phyloP scores from a whole-genome alignment of 2,329 filamentous ascomycete genomes.

The Penicillium sp. region DNA sequence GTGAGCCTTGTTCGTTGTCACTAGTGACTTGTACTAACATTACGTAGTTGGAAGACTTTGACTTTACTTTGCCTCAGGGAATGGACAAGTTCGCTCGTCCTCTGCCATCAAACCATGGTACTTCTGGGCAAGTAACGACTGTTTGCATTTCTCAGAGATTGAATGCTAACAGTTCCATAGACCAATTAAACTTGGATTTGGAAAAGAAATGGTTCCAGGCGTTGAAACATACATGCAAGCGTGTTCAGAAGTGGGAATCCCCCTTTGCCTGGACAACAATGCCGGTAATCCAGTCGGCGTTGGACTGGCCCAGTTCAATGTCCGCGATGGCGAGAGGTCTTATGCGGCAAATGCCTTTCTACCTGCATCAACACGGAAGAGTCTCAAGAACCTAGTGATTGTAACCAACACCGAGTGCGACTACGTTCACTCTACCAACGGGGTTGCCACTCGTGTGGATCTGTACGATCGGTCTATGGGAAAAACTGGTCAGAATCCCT shows the following conservation, averaged over 20 bases:
- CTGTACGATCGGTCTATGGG: not conserved
- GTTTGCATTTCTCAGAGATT: not conserved
- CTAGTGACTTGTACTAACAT: not conserved
- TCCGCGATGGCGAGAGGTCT: conserved; percentile 3
- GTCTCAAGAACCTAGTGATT: not conserved
- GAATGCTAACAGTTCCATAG: not conserved
- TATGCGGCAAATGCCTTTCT: conserved; percentile 5
- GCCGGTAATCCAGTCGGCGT: conserved; percentile 5
- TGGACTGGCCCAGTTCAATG: conserved; percentile 8
- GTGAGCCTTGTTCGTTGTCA: not conserved
- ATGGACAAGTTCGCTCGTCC: not conserved
- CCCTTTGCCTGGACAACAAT: conserved; percentile 2
- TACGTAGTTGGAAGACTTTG: not conserved
- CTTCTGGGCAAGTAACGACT: not conserved
- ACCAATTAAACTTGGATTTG: not conserved
- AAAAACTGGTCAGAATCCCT: not conserved
- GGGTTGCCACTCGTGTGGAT: not conserved
- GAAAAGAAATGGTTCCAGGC: conserved; percentile 4
- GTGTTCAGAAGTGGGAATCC: not conserved
- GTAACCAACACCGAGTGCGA: not conserved
- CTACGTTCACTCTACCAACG: not conserved
- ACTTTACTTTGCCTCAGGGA: not conserved
- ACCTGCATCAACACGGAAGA: not conserved
- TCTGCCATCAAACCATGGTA: not conserved
- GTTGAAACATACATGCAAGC: conserved; percentile 2